phyloP scores from a whole-genome alignment of 169 alveolate genomes.

The Plasmodium cynomolgi region DNA sequence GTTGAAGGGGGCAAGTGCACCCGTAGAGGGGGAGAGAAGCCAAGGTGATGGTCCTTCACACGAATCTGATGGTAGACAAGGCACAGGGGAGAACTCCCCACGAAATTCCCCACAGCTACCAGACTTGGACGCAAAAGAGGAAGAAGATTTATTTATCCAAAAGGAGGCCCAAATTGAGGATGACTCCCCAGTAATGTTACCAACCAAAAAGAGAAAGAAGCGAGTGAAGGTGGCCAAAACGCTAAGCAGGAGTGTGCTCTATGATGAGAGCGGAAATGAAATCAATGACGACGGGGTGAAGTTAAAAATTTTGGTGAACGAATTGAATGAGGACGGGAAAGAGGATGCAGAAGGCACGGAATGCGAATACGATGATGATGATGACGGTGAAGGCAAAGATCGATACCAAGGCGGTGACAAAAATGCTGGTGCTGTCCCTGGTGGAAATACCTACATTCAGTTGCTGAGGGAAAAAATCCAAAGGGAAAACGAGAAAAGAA shows the following conservation, averaged over 20 bases:
- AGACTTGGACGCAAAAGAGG: neutral
- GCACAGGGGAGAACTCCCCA: neutral
- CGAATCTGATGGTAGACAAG: neutral
- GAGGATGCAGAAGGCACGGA: neutral
- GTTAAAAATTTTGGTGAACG: constrained; percentile 50
- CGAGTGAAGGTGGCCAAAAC: constrained; percentile 60
- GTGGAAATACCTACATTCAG: constrained; percentile 39
- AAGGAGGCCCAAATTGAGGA: constrained; percentile 40
- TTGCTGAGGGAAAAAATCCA: constrained; percentile 32
- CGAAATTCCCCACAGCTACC: neutral
- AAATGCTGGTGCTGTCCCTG: neutral
- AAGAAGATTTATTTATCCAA: constrained; percentile 34
- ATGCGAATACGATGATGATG: neutral
- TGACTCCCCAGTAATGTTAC: constrained; percentile 20
- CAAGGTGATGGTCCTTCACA: neutral
- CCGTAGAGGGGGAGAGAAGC: neutral
- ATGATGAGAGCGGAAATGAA: constrained; percentile 70
- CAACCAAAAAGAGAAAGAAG: constrained; percentile 51
- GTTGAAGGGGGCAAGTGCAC: constrained; percentile 1
- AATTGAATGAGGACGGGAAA: constrained; percentile 20
- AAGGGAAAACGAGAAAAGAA: constrained; percentile 34
- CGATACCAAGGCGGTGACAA: neutral
- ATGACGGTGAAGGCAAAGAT: neutral
- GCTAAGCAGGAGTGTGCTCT: constrained; percentile 38
- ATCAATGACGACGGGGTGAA: constrained; percentile 46